A percentile compares a stretch with the other conserved stretches of the same genome.
phyloP scores from a whole-genome alignment of 2,329 filamentous ascomycete genomes.

The Fusarium luffae region DNA sequence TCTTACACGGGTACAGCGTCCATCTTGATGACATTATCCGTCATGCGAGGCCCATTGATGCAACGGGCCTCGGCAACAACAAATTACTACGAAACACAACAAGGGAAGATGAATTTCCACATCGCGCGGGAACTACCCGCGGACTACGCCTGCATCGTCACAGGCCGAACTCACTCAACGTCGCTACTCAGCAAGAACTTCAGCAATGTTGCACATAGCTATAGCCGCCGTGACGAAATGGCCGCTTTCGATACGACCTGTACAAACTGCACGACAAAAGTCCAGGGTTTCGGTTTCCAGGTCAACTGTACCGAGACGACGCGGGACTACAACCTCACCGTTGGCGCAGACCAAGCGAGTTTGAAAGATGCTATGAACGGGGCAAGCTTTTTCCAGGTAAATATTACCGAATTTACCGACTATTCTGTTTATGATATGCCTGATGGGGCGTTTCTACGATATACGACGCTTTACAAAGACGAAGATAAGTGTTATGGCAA shows the following conservation, averaged over 20 bases:
- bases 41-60: conserved; percentile 33
- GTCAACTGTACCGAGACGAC: conserved; percentile 33
- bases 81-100: conserved; percentile 15
- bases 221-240: conserved; percentile 32
- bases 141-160: conserved; percentile 33
- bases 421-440: not conserved
- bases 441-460: conserved; percentile 29
- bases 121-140: conserved; percentile 35
- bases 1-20: conserved; percentile 17
- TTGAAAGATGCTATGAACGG: conserved; percentile 20
- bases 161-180: conserved; percentile 22
- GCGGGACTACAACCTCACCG: conserved; percentile 17
- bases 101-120: conserved; percentile 24
- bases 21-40: conserved; percentile 35
- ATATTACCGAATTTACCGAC: too few species aligned
- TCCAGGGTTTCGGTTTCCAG: conserved; percentile 29
- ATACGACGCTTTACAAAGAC: conserved; percentile 34
- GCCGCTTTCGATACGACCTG: conserved; percentile 21
- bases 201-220: conserved; percentile 33
- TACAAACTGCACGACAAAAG: conserved; percentile 29
- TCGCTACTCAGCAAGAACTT: conserved; percentile 37
- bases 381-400: conserved; percentile 21
- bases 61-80: conserved; percentile 34
- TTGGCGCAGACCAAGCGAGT: not conserved
- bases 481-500: conserved; percentile 16